A percentile compares a stretch with the other conserved stretches of the same genome.
phyloP scores from a whole-genome alignment of 495 filamentous ascomycete species.

The Cercophora scortea region DNA sequence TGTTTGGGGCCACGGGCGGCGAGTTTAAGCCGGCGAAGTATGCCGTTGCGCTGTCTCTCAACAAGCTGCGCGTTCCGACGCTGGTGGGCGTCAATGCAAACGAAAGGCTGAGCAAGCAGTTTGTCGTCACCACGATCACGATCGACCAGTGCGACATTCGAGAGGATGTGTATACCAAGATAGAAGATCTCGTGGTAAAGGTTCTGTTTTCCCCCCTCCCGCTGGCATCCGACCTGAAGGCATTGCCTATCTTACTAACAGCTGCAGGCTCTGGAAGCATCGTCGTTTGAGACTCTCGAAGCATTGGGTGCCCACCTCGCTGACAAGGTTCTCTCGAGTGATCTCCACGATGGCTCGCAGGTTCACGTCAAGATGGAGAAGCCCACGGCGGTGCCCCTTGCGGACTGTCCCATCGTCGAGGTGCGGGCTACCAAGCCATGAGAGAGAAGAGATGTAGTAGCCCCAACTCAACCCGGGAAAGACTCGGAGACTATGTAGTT shows the following conservation, averaged over 20 bases:
- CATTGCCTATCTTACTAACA: conserved; percentile 12
- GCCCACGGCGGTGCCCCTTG: conserved; percentile 49
- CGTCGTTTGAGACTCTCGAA: conserved; percentile 58
- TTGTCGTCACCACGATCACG: conserved; percentile 45
- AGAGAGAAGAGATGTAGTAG: too few relatives aligned
- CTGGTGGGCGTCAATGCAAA: conserved; percentile 54
- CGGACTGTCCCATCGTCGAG: conserved; percentile 50
- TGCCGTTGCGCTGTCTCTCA: conserved; percentile 23
- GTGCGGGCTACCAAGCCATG: conserved; percentile 14
- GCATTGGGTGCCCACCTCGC: conserved; percentile 43
- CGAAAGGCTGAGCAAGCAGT: conserved; percentile 51
- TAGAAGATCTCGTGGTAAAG: conserved; percentile 44
- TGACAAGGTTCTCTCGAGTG: conserved; percentile 22
- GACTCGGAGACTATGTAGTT: too few relatives aligned
- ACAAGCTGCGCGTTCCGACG: conserved; percentile 46
- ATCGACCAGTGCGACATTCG: conserved; percentile 35
- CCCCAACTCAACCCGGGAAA: too few relatives aligned
- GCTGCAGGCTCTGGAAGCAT: conserved; percentile 43
- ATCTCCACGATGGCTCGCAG: conserved; percentile 5
- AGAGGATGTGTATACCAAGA: conserved; percentile 35
- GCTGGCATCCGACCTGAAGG: background rate
- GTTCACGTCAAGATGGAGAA: conserved; percentile 48
- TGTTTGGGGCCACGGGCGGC: conserved; percentile 14
- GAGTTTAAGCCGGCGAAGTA: conserved; percentile 7
- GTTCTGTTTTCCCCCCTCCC: conserved; percentile 20